Base-by-base conservation (phyloP, 208 protist genomes). In the Acanthamoeba lenticulata region DNA sequence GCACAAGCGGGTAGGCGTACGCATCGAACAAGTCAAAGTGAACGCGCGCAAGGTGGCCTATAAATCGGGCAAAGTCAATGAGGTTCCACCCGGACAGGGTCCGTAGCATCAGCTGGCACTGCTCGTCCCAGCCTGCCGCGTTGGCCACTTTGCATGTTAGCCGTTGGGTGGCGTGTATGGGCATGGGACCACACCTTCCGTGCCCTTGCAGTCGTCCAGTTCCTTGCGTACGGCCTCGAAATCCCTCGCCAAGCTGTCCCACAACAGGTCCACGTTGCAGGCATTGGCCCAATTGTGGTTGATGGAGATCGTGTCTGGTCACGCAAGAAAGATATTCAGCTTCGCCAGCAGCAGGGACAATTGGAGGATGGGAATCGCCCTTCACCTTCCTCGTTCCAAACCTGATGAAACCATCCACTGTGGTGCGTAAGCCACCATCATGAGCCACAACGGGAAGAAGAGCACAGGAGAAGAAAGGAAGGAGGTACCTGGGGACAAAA, bases 221-320 rank as follows among this genome's bases (percentile, higher is more conserved):
- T 92, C 86, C 0, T 92, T 62, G 15, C 34, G 86, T 19, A 92
- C 86, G 17, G 60, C 55, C 2, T 7, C 29, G 86, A 74, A 92
- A 32, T 92, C 86, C 27, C 27, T 29, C 27, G 21, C 1, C 5
- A 92, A 34, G 36, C 17, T 44, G 40, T 27, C 36, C 52, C 57
- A 72, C 86, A 92, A 72, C 45, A 92, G 27, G 60, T 92, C 55
- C 15, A 92, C 86, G 34, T 92, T 92, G 60, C 86, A 92, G 24
- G 38, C 86, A 32, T 92, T 92, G 21, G 86, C 86, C 86, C 86
- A 92, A n/a, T 92, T 92, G 60, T 92, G 86, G 42, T 92, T 92
- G 44, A 92, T 92, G 17, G 52, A 74, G 7, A 92, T 92, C 11
- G 86, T 92, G 27, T 92, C 86, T 92, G n/a, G 7, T 5, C 11